phyloP scores from a whole-genome alignment of 192 early-diverging fungal species.

The Nowakowskiella sp. region DNA sequence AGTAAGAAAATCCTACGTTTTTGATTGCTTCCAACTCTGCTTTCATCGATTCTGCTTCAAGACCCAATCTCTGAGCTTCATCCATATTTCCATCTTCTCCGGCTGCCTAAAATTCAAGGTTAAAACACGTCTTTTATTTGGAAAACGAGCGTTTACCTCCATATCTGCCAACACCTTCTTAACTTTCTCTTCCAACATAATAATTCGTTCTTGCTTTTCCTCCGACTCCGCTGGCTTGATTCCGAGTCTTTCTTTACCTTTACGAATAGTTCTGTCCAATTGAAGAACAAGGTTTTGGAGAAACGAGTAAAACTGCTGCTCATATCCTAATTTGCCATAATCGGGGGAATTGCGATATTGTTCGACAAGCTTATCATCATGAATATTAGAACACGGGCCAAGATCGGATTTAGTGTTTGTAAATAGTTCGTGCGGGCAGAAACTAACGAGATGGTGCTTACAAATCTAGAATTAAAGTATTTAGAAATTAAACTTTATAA shows the following conservation, averaged over 20 bases:
- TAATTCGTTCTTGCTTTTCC: constrained; percentile 71
- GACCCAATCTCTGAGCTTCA: constrained; percentile 56
- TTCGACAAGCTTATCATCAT: constrained; percentile 69
- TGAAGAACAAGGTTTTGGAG: constrained; percentile 57
- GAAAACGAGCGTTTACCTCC: too few species aligned
- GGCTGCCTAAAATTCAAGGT: too few species aligned
- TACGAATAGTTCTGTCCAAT: constrained; percentile 62
- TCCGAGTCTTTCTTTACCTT: constrained; percentile 59
- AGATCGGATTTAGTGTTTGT: constrained; percentile 82
- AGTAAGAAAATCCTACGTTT: constrained; percentile 30
- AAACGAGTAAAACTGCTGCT: constrained; percentile 61
- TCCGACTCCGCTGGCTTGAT: constrained; percentile 58
- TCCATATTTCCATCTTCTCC: constrained; percentile 69
- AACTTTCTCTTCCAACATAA: constrained; percentile 74
- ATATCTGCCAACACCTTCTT: constrained; percentile 30
- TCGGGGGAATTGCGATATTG: constrained; percentile 60
- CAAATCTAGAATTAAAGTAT: not conserved
- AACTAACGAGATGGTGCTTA: constrained; percentile 64
- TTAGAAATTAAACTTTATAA: too few species aligned
- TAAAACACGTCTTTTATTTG: too few species aligned
- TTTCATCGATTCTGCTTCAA: constrained; percentile 61
- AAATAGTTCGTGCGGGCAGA: constrained; percentile 75
- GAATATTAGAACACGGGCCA: constrained; percentile 66
- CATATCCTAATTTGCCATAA: constrained; percentile 61
- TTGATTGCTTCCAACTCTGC: constrained; percentile 48